Percentiles rank a stretch among this genome's conserved stretches.
These are phyloP conservation scores for Pezicula radicicola DNA, from an alignment of 2,329 filamentous ascomycete genomes.

Conservation along the genomic window DNA sequence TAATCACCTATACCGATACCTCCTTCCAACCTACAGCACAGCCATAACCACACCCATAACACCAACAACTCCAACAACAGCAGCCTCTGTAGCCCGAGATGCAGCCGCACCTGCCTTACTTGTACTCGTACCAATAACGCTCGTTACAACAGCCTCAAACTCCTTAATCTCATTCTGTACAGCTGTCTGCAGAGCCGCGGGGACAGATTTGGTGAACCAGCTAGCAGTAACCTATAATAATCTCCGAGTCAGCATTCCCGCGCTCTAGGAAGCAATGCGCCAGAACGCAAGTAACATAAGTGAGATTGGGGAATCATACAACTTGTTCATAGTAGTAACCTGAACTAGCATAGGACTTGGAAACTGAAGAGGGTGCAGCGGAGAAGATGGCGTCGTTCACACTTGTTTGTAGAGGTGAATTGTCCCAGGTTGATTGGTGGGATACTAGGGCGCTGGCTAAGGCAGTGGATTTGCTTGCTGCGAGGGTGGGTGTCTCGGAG, in stretches of 20 bases:
- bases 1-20: too few relatives aligned
- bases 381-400: conserved; percentile 15
- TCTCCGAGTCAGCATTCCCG: too few relatives aligned
- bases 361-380: conserved; percentile 13
- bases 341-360: conserved; percentile 6
- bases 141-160: conserved; percentile 11
- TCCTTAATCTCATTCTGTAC: conserved; percentile 9
- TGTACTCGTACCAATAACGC: conserved; percentile 14
- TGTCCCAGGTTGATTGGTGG: conserved; percentile 12
- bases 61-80: not conserved
- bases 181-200: conserved; percentile 12
- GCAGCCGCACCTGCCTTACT: conserved; percentile 6
- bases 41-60: not conserved
- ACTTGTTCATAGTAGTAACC: conserved; percentile 11
- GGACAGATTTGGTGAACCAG: conserved; percentile 21
- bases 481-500: conserved; percentile 11
- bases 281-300: too few relatives aligned
- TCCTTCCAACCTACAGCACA: not conserved
- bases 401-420: conserved; percentile 13
- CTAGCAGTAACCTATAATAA: conserved; percentile 1
- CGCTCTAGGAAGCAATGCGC: too few relatives aligned
- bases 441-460: conserved; percentile 14
- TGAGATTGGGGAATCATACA: not conserved
- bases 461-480: conserved; percentile 15
- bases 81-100: not conserved